Percentiles rank a stretch among this genome's conserved stretches.
These are phyloP conservation scores for Candida mesenterica DNA, from an alignment of 1,139 yeast species.

Conservation along the genomic window DNA sequence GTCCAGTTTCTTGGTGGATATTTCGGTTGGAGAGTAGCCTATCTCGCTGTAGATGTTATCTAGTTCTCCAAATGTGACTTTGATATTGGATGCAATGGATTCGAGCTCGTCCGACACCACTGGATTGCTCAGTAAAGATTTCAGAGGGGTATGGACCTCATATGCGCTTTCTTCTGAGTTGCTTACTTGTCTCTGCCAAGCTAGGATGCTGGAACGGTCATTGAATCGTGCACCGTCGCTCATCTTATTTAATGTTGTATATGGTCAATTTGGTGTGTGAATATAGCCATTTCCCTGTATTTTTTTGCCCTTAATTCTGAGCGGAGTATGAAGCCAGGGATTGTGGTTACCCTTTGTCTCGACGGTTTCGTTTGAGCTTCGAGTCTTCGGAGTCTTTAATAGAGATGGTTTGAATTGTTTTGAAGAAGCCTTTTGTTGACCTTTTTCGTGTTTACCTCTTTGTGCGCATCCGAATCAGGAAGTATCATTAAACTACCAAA, in stretches of 20 bases:
- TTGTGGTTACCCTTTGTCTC: too few species aligned
- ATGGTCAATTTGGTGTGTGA: too few species aligned
- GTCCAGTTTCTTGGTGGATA: constrained; percentile 34
- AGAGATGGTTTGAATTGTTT: too few species aligned
- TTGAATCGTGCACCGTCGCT: background rate
- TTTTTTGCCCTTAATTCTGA: too few species aligned
- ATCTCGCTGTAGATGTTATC: constrained; percentile 34
- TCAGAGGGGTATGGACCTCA: constrained; percentile 1
- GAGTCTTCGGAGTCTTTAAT: background rate
- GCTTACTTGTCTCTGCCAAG: background rate
- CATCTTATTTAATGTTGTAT: background rate
- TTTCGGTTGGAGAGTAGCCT: constrained; percentile 39
- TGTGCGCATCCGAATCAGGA: too few species aligned
- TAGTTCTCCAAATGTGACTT: constrained; percentile 34
- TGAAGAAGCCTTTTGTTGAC: too few species aligned
- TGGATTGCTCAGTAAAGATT: too few species aligned
- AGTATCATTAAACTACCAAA: too few species aligned
- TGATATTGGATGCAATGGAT: constrained; percentile 20
- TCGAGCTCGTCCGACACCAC: constrained; percentile 8
- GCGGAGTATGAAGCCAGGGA: too few species aligned
- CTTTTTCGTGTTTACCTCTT: too few species aligned
- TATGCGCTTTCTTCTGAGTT: background rate
- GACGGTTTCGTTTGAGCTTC: background rate
- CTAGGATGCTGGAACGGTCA: background rate
- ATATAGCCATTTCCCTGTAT: too few species aligned